These are phyloP conservation scores for Raddia distichophylla DNA, from an alignment of 176 grass and related monocot species.

Conservation along the genomic window DNA sequence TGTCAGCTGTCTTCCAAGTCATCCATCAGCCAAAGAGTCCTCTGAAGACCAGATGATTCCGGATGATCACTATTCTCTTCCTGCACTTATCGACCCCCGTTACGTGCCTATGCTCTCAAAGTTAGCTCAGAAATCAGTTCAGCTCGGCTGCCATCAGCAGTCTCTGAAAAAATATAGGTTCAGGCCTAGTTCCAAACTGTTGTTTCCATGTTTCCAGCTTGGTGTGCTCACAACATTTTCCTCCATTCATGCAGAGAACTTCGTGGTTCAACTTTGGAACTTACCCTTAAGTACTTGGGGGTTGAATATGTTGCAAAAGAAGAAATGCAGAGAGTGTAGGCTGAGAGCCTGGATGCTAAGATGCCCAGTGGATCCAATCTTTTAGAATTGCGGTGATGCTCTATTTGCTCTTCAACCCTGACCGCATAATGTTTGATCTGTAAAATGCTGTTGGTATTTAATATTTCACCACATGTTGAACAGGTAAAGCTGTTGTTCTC, in stretches of 20 bases:
- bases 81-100: slow-evolving; percentile 56
- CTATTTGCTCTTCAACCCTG: not conserved
- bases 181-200: not conserved
- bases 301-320: slow-evolving; percentile 57
- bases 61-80: slow-evolving; percentile 39
- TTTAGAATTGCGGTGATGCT: slow-evolving; percentile 60
- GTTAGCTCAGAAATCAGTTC: slow-evolving; percentile 53
- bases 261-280: slow-evolving; percentile 53
- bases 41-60: not conserved
- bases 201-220: slow-evolving; percentile 15
- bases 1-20: slow-evolving; percentile 51
- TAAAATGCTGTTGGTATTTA: slow-evolving; percentile 4
- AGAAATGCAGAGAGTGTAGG: slow-evolving; percentile 57
- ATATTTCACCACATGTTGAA: slow-evolving; percentile 26
- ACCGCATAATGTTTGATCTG: not conserved
- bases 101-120: slow-evolving; percentile 54
- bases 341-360: slow-evolving; percentile 49
- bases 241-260: slow-evolving; percentile 42
- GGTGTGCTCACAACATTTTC: not conserved
- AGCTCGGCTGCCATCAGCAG: slow-evolving; percentile 51
- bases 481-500: slow-evolving; percentile 77
- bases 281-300: slow-evolving; percentile 59
- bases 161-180: slow-evolving; percentile 70
- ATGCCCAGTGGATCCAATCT: slow-evolving; percentile 51
- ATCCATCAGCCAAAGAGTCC: slow-evolving; percentile 34